Evolutionary conservation across 306 rosid species (phyloP).

Genomic region (Vigna mungo): DNA sequence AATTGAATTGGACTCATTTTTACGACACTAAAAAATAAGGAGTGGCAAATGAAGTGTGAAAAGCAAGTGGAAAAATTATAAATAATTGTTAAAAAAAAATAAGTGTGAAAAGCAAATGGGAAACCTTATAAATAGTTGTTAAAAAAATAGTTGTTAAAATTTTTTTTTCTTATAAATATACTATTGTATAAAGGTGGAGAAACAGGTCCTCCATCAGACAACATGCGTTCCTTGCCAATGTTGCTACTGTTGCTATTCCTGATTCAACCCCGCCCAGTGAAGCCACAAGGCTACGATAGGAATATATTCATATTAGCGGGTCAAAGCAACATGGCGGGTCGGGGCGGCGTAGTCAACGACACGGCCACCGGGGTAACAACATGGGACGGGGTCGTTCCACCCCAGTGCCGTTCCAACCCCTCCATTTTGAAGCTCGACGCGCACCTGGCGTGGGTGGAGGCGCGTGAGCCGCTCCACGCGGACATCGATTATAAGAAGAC

Average conservation of each 20-base stretch:
- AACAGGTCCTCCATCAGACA: not conserved
- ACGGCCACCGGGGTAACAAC: conserved; percentile 42
- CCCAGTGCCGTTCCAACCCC: conserved; percentile 48
- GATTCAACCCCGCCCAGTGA: conserved; percentile 31
- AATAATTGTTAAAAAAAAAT: no score
- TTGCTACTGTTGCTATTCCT: not conserved
- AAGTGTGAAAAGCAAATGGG: not conserved
- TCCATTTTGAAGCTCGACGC: conserved; percentile 58
- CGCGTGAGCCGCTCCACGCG: conserved; percentile 77
- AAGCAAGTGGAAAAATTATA: not conserved
- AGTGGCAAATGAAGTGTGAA: not conserved
- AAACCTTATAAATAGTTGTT: no score
- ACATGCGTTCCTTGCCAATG: conserved; percentile 32
- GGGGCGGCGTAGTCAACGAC: conserved; percentile 68
- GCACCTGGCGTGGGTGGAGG: conserved; percentile 68
- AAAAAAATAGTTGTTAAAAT: no score
- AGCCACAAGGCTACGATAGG: conserved; percentile 15
- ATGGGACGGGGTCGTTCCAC: conserved; percentile 80
- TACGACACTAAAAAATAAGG: not conserved
- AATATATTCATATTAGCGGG: conserved; percentile 81
- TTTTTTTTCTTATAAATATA: no score
- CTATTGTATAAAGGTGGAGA: not conserved
- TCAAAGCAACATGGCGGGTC: conserved; percentile 98
- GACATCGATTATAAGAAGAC: conserved; percentile 52
- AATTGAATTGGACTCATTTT: no score